These are phyloP conservation scores for Hyaloscypha variabilis DNA, from an alignment of 495 filamentous ascomycete genomes.

Conservation along the genomic window DNA sequence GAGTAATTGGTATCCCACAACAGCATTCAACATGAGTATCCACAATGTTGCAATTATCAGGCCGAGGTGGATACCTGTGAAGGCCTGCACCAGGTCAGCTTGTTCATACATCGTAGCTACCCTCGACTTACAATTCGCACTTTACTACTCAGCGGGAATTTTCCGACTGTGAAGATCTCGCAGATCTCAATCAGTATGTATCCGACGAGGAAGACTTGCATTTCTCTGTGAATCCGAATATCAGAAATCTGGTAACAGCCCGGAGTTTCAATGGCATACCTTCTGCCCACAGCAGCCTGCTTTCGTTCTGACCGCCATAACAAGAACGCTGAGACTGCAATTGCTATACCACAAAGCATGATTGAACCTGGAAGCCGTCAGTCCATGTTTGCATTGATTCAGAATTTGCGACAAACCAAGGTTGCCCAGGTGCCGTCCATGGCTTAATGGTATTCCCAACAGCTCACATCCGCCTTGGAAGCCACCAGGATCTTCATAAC, in stretches of 20 bases:
- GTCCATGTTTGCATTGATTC: slow-evolving; percentile 13
- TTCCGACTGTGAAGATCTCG: slow-evolving; percentile 94
- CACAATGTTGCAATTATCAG: slow-evolving; percentile 85
- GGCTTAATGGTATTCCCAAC: slow-evolving; percentile 69
- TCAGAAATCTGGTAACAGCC: slow-evolving; percentile 25
- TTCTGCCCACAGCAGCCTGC: slow-evolving; percentile 89
- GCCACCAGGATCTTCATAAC: slow-evolving; percentile 33
- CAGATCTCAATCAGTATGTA: slow-evolving; percentile 91
- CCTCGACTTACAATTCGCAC: slow-evolving; percentile 64
- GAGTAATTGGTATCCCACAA: slow-evolving; percentile 90
- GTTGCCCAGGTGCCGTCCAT: slow-evolving; percentile 71
- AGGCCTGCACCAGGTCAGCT: slow-evolving; percentile 60
- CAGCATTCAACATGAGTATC: slow-evolving; percentile 88
- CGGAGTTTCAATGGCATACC: slow-evolving; percentile 54
- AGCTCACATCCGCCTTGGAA: slow-evolving; percentile 70
- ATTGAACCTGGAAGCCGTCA: slow-evolving; percentile 75
- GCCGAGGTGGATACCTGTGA: slow-evolving; percentile 91
- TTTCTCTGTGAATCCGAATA: slow-evolving; percentile 65
- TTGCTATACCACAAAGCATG: slow-evolving; percentile 76
- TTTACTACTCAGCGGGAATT: slow-evolving; percentile 70
- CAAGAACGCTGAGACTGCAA: slow-evolving; percentile 64
- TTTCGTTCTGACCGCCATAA: slow-evolving; percentile 87
- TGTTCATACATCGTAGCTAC: slow-evolving; percentile 3
- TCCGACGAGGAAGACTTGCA: slow-evolving; percentile 88
- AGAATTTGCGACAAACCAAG: slow-evolving; percentile 63